Evolutionary conservation across 164 flowering plant species (phyloP), one percentile per base, ranked within the genome.

Genomic region (Stephania cephalantha): DNA sequence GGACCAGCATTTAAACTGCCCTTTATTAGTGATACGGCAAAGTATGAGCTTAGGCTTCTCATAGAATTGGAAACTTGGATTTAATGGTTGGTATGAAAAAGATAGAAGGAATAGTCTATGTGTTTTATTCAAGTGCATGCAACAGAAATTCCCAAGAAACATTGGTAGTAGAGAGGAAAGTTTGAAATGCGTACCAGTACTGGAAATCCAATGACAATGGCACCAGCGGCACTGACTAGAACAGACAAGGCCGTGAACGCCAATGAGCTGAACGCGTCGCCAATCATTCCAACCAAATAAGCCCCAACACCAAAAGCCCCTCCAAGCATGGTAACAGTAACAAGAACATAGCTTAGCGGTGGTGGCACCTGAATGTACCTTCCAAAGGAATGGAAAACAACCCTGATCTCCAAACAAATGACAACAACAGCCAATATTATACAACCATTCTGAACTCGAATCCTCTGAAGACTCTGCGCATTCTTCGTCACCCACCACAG

Each of bases 291-390:
- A 77, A 93, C 75, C 1, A 91, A 88, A 87, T 80, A 87, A 61
- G 96, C 88, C 53, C 91, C 96, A 58, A 87, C 86, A 11, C 87
- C 96, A 63, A 86, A 81, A 18, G 97, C 92, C 45, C 97, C 97
- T 70, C 99, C 99, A 22, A 95, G 93, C 96, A 95, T 88, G 0
- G 91, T 85, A 71, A 80, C 53, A 0, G 97, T 90, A 70, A 95
- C 99, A 64, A 95, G 91, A 46, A 95, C 80, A 82, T 90, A 93
- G 81, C 85, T 92, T 82, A 89, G 79, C 0, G 99, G 99, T 3
- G 97, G 89, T 12, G 99, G 96, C 68, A 93, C 94, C 83, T 93
- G 99, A 82, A 95, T 88, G 76, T 93, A 95, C 68, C 88, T 77
- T 31, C 91, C 93, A 73, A 95, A 95, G 0, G 99, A 88, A 79